Evolutionary conservation across 176 grass and related monocot species (phyloP), one percentile per base, ranked within the genome.

Genomic region (Dactylis glomerata): DNA sequence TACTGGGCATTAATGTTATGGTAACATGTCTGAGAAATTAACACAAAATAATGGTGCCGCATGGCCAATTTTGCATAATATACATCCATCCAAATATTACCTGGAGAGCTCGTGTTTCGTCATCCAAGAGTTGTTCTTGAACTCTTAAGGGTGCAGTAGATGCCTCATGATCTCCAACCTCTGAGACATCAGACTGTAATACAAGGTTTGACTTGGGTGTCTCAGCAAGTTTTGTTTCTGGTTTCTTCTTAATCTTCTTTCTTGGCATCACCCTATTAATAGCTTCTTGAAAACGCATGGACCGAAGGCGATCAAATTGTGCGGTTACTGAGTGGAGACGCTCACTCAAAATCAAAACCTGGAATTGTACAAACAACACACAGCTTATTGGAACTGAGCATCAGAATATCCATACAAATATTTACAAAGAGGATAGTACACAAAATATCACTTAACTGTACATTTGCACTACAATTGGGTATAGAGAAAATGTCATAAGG

Each of bases 261-360:
- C 93, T 89, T 82, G 93, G 91, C 89, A 81, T 94, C 64, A 79
- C 88, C 89, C 91, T 94, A 73, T 84, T 99, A 57, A 96, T 92
- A 54, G 93, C 93, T 59, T 99, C 93, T 92, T 96, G 96, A 83
- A 94, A 99, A 19, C 89, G 93, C 57, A 90, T 84, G 30, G 96
- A 92, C 72, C 96, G 86, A 64, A 96, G 88, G 46, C 55, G 90
- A 74, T 99, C 93, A 87, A 99, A 96, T 75, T 92, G 91, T 82
- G 88, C 84, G 77, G 91, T 96, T 47, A 99, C 93, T 17, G 89
- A 87, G 51, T 96, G 89, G 64, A 99, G 93, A 69, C 88, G 85
- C 51, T 99, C 91, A 49, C 96, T 92, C 57, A 96, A 89, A 92
- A 99, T 99, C 76, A 99, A 75, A 91, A 96, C 93, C 93, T 99